Evolutionary conservation across 768 basidiomycete genomes (phyloP).

Genomic region (Tylopilus vinaceipallidus): DNA sequence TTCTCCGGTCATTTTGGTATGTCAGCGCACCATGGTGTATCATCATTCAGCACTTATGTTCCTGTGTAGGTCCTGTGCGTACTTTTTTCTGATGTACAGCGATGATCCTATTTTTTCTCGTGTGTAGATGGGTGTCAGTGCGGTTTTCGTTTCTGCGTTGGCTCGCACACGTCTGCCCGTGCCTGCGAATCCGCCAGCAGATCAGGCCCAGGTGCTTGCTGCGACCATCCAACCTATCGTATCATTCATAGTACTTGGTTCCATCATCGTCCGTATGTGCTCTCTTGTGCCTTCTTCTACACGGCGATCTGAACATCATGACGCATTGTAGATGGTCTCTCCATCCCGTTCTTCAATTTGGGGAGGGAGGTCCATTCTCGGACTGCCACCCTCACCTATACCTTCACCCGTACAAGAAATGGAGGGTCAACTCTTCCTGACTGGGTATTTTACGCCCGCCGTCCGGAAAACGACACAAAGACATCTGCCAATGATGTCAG

Average conservation of each 20-base stretch:
- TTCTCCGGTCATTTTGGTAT: slow-evolving; percentile 91
- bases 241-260: slow-evolving; percentile 81
- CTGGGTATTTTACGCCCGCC: slow-evolving; percentile 42
- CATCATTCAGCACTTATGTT: slow-evolving; percentile 1
- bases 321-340: slow-evolving; percentile 54
- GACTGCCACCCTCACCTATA: slow-evolving; percentile 45
- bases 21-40: slow-evolving; percentile 8
- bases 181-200: slow-evolving; percentile 57
- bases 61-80: slow-evolving; percentile 51
- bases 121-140: slow-evolving; percentile 83
- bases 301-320: neutral
- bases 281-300: neutral
- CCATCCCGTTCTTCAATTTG: slow-evolving; percentile 64
- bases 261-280: slow-evolving; percentile 75
- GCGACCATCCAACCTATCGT: slow-evolving; percentile 78
- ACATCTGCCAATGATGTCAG: neutral
- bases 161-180: slow-evolving; percentile 61
- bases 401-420: slow-evolving; percentile 38
- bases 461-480: slow-evolving; percentile 8
- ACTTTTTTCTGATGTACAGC: neutral
- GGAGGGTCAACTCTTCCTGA: slow-evolving; percentile 35
- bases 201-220: slow-evolving; percentile 72
- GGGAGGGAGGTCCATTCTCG: slow-evolving; percentile 46
- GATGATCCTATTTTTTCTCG: neutral
- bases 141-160: slow-evolving; percentile 82